Conservation (phyloP, 306 rosid genomes). For the Styphnolobium japonicum region DNA sequence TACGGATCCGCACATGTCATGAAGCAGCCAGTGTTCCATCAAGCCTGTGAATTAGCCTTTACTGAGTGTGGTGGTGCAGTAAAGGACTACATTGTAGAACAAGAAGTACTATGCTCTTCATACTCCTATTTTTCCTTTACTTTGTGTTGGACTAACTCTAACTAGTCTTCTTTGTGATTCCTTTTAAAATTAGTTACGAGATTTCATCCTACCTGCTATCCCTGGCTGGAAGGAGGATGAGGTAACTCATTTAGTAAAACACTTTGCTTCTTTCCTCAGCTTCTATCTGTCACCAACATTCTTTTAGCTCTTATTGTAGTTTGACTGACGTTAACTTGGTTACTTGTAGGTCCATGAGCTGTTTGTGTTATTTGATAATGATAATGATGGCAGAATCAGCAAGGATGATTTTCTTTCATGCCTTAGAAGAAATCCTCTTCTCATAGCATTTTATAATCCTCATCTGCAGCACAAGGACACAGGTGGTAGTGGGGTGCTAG, state of each 20-base stretch:
- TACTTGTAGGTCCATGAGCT: constrained; percentile 61
- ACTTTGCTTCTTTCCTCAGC: neutral
- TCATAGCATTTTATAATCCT: constrained; percentile 68
- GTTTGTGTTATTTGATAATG: constrained; percentile 54
- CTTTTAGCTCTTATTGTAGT: neutral
- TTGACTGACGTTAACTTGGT: neutral
- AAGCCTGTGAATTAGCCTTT: constrained; percentile 72
- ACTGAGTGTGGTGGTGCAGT: constrained; percentile 50
- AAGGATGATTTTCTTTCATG: constrained; percentile 60
- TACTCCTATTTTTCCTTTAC: neutral
- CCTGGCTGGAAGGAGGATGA: constrained; percentile 55
- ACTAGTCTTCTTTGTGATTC: constrained; percentile 18
- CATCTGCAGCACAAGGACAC: constrained; percentile 41
- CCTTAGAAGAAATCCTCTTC: constrained; percentile 71
- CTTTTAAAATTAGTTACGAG: constrained; percentile 52
- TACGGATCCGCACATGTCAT: constrained; percentile 61
- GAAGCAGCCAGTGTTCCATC: constrained; percentile 63
- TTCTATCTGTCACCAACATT: neutral
- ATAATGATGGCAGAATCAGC: constrained; percentile 62
- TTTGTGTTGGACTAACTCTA: constrained; percentile 18
- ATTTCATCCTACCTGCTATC: constrained; percentile 46
- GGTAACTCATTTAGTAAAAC: constrained; percentile 39
- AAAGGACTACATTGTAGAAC: constrained; percentile 44
- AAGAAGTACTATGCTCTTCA: constrained; percentile 44
- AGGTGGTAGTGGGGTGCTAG: constrained; percentile 27